phyloP scores from a whole-genome alignment of 768 basidiomycete species.

The Rickenella mellea region DNA sequence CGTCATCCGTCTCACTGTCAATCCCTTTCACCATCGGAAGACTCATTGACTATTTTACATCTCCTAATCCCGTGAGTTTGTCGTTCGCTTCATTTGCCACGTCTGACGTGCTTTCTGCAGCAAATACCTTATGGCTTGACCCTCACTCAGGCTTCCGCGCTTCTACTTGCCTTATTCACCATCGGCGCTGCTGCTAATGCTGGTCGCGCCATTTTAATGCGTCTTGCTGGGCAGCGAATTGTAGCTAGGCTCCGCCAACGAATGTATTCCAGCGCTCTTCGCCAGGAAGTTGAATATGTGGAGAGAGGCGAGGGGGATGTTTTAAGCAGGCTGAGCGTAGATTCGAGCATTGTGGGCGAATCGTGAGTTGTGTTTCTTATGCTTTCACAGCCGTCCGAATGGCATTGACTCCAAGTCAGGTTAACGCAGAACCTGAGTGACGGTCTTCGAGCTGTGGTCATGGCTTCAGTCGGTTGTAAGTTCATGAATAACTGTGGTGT shows the following conservation, averaged over 20 bases:
- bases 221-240: constrained; percentile 84
- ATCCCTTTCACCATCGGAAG: constrained; percentile 90
- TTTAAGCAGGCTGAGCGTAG: constrained; percentile 80
- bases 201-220: constrained; percentile 75
- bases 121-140: constrained; percentile 76
- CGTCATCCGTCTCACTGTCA: constrained; percentile 84
- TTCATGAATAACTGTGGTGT: constrained; percentile 6
- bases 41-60: constrained; percentile 88
- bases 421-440: constrained; percentile 76
- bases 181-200: constrained; percentile 85
- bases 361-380: constrained; percentile 36
- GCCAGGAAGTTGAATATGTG: constrained; percentile 88
- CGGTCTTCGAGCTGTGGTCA: constrained; percentile 75
- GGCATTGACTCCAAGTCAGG: constrained; percentile 22
- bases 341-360: constrained; percentile 90
- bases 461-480: constrained; percentile 89
- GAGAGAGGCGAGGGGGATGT: constrained; percentile 92
- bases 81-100: background rate
- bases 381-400: constrained; percentile 2
- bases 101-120: constrained; percentile 21
- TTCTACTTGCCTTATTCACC: constrained; percentile 70
- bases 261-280: constrained; percentile 75
- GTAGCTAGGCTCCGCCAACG: constrained; percentile 78
- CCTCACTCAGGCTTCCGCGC: constrained; percentile 67
- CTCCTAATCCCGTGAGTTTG: constrained; percentile 52